Percentiles rank a stretch among this genome's conserved stretches.
Evolutionary conservation across 225 moss, liverwort and hornwort species (phyloP).

Genomic region (Anthoceros angustus): DNA sequence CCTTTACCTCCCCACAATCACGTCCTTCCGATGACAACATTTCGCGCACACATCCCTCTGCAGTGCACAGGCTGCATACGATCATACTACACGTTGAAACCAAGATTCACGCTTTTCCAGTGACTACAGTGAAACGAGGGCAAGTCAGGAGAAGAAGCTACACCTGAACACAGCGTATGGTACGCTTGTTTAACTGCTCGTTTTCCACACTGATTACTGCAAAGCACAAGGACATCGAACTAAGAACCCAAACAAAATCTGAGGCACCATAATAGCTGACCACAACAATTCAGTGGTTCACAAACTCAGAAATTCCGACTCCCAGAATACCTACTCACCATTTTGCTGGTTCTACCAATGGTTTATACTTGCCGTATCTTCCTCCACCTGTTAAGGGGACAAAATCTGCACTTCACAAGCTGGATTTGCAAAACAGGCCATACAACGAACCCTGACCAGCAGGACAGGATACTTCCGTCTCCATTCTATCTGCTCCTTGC

Average conservation of each 20-base stretch:
- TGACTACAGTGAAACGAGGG: not conserved
- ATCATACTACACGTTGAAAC: no score
- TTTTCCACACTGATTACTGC: conserved; percentile 54
- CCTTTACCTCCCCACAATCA: conserved; percentile 33
- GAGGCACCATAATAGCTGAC: not conserved
- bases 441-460: not conserved
- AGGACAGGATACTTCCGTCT: conserved; percentile 32
- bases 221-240: not conserved
- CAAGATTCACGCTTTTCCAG: not conserved
- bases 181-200: conserved; percentile 47
- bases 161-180: conserved; percentile 47
- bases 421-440: not conserved
- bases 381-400: not conserved
- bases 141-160: not conserved
- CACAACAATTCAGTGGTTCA: not conserved
- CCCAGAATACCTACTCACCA: conserved; percentile 21
- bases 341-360: conserved; percentile 37
- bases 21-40: conserved; percentile 33
- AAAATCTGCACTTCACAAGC: not conserved
- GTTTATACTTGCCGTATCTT: conserved; percentile 43
- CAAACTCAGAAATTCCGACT: no score
- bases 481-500: conserved; percentile 68
- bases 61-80: conserved; percentile 31
- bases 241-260: not conserved
- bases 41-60: conserved; percentile 43